Evolutionary conservation across 2,329 filamentous ascomycete species (phyloP).

Genomic region (Sclerotinia subarctica): DNA sequence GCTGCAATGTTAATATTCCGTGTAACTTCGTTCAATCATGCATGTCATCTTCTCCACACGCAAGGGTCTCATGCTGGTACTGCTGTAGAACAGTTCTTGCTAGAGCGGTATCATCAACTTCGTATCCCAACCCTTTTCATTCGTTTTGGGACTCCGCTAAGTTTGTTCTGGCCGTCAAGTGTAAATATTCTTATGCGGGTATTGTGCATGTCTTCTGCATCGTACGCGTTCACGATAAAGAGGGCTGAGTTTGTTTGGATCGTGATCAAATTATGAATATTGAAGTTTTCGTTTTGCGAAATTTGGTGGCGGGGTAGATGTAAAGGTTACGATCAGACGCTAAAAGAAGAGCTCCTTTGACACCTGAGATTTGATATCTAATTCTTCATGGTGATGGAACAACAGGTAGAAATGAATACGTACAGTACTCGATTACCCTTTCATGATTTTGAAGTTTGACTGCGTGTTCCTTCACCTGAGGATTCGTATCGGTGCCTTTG

Average conservation of each 20-base stretch:
- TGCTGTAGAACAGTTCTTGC: slow-evolving; percentile 1
- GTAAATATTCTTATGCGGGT: neutral
- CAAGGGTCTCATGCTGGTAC: neutral
- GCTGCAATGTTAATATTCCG: neutral
- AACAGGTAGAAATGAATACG: neutral
- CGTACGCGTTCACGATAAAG: neutral
- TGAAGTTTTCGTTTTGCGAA: neutral
- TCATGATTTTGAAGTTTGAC: neutral
- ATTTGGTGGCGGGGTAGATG: neutral
- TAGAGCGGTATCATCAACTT: slow-evolving; percentile 10
- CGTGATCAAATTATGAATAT: neutral
- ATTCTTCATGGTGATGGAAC: neutral
- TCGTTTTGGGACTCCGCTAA: neutral
- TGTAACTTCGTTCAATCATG: slow-evolving; percentile 8
- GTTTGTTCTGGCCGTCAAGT: neutral
- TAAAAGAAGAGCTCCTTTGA: neutral
- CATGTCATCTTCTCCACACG: slow-evolving; percentile 8
- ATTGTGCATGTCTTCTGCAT: neutral
- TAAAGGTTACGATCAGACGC: neutral
- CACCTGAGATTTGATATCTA: neutral
- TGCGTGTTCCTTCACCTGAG: neutral
- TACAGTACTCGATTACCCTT: neutral
- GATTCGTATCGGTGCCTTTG: neutral
- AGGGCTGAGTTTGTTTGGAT: slow-evolving; percentile 1
- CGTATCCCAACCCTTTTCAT: neutral